phyloP scores from a whole-genome alignment of 1,284 basidiomycete genomes.

The Boletus austroedulis region DNA sequence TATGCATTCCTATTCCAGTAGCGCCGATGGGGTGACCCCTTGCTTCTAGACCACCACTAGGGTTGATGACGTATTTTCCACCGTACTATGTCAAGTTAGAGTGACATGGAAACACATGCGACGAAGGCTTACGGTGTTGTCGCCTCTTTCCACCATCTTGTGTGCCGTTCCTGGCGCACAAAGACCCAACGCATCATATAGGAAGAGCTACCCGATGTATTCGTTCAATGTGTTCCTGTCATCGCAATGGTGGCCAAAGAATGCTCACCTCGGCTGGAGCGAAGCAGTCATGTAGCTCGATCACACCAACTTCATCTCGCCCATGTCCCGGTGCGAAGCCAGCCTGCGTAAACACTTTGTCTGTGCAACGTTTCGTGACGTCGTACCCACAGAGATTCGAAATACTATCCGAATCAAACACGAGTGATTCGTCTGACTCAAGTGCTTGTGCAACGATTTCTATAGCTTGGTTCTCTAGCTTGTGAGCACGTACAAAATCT shows the following conservation, averaged over 20 bases:
- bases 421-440: conserved; percentile 58
- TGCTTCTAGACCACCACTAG: conserved; percentile 80
- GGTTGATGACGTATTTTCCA: conserved; percentile 85
- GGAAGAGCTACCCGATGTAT: conserved; percentile 54
- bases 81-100: conserved; percentile 52
- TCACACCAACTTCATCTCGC: conserved; percentile 72
- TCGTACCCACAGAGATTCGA: conserved; percentile 75
- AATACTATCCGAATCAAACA: conserved; percentile 63
- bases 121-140: conserved; percentile 62
- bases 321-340: conserved; percentile 62
- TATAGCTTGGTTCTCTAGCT: conserved; percentile 82
- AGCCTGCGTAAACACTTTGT: conserved; percentile 69
- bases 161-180: conserved; percentile 68
- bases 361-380: conserved; percentile 72
- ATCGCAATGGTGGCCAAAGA: neutral
- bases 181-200: conserved; percentile 77
- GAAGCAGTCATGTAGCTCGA: conserved; percentile 85
- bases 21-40: conserved; percentile 85
- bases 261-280: conserved; percentile 64
- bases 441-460: conserved; percentile 69
- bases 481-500: conserved; percentile 70
- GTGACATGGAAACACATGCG: neutral
- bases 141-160: conserved; percentile 71
- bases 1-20: conserved; percentile 82
- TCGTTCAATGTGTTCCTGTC: neutral